phyloP scores from a whole-genome alignment of 768 basidiomycete genomes.

The Phaeolepiota aurea region DNA sequence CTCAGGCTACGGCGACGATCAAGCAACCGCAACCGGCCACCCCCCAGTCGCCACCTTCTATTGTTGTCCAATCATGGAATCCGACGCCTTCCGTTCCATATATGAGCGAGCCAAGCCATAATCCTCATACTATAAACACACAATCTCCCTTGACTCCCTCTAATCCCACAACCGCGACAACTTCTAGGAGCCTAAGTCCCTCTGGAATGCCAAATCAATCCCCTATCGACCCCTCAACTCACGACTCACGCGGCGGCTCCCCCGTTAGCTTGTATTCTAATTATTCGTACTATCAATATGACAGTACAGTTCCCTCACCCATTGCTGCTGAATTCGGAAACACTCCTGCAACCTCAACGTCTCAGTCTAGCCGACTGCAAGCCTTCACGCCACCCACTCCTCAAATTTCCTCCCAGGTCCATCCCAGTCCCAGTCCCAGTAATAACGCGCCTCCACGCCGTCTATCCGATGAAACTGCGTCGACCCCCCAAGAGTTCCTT shows the following conservation, averaged over 20 bases:
- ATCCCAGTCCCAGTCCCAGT: not conserved
- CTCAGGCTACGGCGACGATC: not conserved
- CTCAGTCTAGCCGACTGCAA: not conserved
- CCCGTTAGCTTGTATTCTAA: conserved; percentile 44
- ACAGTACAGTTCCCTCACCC: conserved; percentile 36
- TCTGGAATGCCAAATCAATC: not conserved
- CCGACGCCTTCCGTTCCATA: too few species aligned
- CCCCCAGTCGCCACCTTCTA: not conserved
- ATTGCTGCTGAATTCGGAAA: conserved; percentile 11
- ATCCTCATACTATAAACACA: too few species aligned
- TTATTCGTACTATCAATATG: conserved; percentile 62
- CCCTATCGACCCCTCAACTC: not conserved
- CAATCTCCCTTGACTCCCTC: not conserved
- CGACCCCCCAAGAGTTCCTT: conserved; percentile 58
- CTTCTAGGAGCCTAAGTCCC: not conserved
- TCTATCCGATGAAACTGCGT: not conserved
- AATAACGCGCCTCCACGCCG: not conserved
- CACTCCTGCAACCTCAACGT: conserved; percentile 3
- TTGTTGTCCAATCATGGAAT: not conserved
- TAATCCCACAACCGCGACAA: too few species aligned
- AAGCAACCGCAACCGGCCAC: too few species aligned
- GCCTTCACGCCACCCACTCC: conserved; percentile 3
- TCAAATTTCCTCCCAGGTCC: not conserved
- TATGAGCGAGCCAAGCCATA: too few species aligned
- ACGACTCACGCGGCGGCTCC: conserved; percentile 23